Percentiles rank a stretch among this genome's conserved stretches.
phyloP scores from a whole-genome alignment of 495 filamentous ascomycete genomes.

The Penicillium taxi region DNA sequence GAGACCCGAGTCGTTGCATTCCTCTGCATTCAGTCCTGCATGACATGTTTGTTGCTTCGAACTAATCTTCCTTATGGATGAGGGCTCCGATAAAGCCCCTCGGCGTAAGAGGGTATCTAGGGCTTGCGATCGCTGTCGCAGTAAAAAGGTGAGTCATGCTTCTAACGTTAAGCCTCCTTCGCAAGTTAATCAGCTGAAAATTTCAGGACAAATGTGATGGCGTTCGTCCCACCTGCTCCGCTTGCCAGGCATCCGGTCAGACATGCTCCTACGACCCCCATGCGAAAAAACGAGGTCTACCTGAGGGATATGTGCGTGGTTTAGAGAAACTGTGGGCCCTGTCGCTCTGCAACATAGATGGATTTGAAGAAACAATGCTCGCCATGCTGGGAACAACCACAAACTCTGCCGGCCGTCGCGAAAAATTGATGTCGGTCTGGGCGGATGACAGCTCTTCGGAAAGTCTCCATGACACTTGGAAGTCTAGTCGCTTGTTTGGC shows the following conservation, averaged over 20 bases:
- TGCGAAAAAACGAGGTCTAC: constrained; percentile 59
- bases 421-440: constrained; percentile 37
- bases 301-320: constrained; percentile 41
- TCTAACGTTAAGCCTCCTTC: not conserved
- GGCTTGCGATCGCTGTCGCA: constrained; percentile 64
- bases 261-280: constrained; percentile 60
- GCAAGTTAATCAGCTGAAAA: constrained; percentile 1
- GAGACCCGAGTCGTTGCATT: too few relatives aligned
- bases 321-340: constrained; percentile 42
- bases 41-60: constrained; percentile 19
- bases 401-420: constrained; percentile 27
- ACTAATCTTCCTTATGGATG: constrained; percentile 36
- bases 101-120: constrained; percentile 58
- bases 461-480: constrained; percentile 50
- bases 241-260: constrained; percentile 53
- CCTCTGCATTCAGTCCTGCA: too few relatives aligned
- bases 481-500: constrained; percentile 44
- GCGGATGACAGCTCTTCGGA: constrained; percentile 44
- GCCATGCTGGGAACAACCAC: constrained; percentile 33
- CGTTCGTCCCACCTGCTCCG: constrained; percentile 53
- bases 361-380: constrained; percentile 43
- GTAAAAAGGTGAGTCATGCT: constrained; percentile 40
- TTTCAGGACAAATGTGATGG: constrained; percentile 59
- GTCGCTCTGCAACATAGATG: constrained; percentile 41
- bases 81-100: constrained; percentile 39